Conservation (phyloP, 345 rosid genomes). For the Sisymbrium altissimum region DNA sequence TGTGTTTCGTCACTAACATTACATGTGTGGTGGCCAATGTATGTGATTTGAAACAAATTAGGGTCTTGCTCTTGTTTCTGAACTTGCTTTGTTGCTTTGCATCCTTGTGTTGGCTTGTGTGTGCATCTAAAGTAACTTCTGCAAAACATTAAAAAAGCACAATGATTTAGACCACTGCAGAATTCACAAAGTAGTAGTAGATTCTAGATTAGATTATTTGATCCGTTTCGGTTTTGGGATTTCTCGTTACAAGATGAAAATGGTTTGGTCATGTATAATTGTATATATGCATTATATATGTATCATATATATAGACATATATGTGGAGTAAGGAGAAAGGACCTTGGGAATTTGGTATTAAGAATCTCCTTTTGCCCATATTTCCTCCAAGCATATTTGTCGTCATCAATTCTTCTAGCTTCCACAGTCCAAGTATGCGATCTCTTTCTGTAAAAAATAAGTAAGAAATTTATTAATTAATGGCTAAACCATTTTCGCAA, state of each 20-base stretch:
- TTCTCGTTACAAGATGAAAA: not conserved
- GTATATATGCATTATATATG: too few relatives aligned
- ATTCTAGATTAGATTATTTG: not conserved
- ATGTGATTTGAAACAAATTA: slow-evolving; percentile 46
- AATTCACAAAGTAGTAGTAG: not conserved
- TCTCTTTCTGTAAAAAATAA: slow-evolving; percentile 44
- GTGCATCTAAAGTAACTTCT: slow-evolving; percentile 93
- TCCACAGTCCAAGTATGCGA: slow-evolving; percentile 35
- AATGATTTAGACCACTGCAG: slow-evolving; percentile 11
- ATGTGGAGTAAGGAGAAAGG: not conserved
- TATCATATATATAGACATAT: not conserved
- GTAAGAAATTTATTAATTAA: not conserved
- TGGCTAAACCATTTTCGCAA: not conserved
- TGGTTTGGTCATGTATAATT: not conserved
- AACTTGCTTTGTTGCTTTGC: slow-evolving; percentile 70
- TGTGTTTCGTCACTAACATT: slow-evolving; percentile 19
- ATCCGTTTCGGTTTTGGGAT: too few relatives aligned
- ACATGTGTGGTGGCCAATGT: slow-evolving; percentile 70
- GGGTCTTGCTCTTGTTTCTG: slow-evolving; percentile 60
- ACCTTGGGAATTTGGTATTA: slow-evolving; percentile 68
- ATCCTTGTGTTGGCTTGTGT: slow-evolving; percentile 62
- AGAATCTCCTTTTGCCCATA: slow-evolving; percentile 87
- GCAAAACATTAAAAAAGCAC: slow-evolving; percentile 20
- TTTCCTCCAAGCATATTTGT: slow-evolving; percentile 77
- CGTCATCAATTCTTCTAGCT: slow-evolving; percentile 46